Percentiles rank a stretch among this genome's conserved stretches.
phyloP scores from a whole-genome alignment of 192 early-diverging fungal genomes.

The Ambispora gerdemannii region DNA sequence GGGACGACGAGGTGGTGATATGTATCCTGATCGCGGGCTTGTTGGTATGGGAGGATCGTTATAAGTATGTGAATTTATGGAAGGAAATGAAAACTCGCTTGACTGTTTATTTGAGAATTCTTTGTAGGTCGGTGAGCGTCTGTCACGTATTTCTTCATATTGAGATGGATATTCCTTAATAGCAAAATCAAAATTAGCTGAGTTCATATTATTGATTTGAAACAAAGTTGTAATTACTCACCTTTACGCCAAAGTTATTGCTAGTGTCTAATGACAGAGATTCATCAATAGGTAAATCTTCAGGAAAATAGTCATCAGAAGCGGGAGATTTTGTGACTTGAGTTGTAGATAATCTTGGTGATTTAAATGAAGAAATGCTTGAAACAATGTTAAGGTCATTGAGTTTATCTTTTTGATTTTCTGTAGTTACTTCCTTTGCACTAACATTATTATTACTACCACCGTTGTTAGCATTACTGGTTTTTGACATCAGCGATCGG shows the following conservation, averaged over 20 bases:
- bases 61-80: background rate
- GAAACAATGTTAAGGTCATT: background rate
- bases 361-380: background rate
- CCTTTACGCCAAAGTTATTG: background rate
- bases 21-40: slow-evolving; percentile 9
- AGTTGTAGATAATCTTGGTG: background rate
- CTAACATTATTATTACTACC: background rate
- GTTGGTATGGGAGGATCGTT: slow-evolving; percentile 4
- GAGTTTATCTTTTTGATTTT: background rate
- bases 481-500: no score
- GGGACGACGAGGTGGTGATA: slow-evolving; percentile 6
- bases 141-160: slow-evolving; percentile 7
- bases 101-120: slow-evolving; percentile 1
- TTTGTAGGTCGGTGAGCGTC: slow-evolving; percentile 16
- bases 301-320: slow-evolving; percentile 21
- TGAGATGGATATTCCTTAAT: background rate
- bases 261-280: background rate
- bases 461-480: background rate
- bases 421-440: background rate
- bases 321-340: background rate
- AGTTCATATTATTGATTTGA: no score
- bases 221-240: background rate
- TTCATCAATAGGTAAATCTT: slow-evolving; percentile 14
- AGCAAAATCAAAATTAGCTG: background rate
- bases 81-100: background rate